Base-by-base conservation (phyloP, 306 rosid species). In the Castanospermum australe region DNA sequence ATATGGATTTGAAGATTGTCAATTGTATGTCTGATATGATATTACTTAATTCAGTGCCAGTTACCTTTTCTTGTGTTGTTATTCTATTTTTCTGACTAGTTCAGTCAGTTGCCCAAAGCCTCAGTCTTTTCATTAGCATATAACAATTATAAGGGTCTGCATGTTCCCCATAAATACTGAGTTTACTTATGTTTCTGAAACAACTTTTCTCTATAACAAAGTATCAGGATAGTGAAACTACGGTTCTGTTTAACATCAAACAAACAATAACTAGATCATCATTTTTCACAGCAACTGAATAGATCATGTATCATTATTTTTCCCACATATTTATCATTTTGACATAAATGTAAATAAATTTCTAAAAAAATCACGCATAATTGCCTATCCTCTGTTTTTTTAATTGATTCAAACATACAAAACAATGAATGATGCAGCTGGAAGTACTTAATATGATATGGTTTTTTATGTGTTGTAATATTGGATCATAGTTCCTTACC, bases 391-490 rank as follows among this genome's bases (percentile, higher is more conserved):
- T 45, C 17, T 62, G 6, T 17, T 39, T 21, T 30, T 55, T 32
- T 32, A 5, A 5, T 51, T 44, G 20, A 25, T 57, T 79, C 6
- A 54, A 38, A 52, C 15, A 41, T 50, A 21, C 44, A 69, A 13
- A 22, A 13, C 33, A 41, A 42, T 57, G 33, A 52, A 51, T 66
- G 33, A 33, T 64, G 73, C 36, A 15, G 51, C 21, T 41, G 20
- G 11, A 71, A 64, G 24, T 60, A 52, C 52, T 9, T n/a, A n/a
- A n/a, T n/a, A n/a, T n/a, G n/a, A 79, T 60, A n/a, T n/a, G n/a
- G 73, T 64, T 59, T 30, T 44, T 67, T 56, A 7, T 44, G 18
- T 21, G 63, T 54, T 67, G 39, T 33, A 44, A 50, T 73, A 54
- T 39, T 63, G 30, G 55, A 71, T 56, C 57, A 21, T 14, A 50